phyloP scores from a whole-genome alignment of 179 eudicot species.

The Heliamphora pulchella region DNA sequence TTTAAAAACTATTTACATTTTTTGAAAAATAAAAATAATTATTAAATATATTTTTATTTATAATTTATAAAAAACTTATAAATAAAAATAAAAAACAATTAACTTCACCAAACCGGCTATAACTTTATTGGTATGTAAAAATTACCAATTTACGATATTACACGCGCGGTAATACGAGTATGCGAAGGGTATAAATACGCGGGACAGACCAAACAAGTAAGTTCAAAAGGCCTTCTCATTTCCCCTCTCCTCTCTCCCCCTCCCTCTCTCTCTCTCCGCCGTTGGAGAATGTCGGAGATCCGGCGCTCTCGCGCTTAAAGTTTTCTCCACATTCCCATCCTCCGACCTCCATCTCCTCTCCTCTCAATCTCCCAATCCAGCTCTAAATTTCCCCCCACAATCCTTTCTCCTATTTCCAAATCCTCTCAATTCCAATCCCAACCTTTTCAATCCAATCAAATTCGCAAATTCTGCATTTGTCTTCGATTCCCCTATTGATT shows the following conservation, averaged over 20 bases:
- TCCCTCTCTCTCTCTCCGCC: slow-evolving; percentile 10
- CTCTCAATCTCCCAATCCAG: background rate
- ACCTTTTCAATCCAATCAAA: slow-evolving; percentile 7
- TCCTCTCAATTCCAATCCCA: no score
- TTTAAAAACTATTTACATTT: no score
- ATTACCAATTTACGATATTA: no score
- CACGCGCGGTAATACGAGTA: no score
- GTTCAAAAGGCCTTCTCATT: background rate
- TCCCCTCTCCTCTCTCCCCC: background rate
- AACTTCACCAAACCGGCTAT: no score
- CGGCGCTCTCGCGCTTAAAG: slow-evolving; percentile 21
- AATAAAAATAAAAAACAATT: no score
- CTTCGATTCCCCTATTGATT: background rate
- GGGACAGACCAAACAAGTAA: background rate
- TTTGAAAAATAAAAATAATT: no score
- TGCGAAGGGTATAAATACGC: slow-evolving; percentile 13
- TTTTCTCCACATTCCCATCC: background rate
- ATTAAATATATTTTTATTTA: no score
- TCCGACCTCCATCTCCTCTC: slow-evolving; percentile 6
- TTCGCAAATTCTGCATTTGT: background rate
- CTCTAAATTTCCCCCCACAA: background rate
- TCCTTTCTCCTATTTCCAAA: background rate
- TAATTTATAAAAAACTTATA: no score
- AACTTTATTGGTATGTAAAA: no score
- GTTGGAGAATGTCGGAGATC: slow-evolving; percentile 17